Percentiles rank a stretch among this genome's conserved stretches.
Conservation (phyloP, 257 asterid genomes). For the Henckelia pumila region DNA sequence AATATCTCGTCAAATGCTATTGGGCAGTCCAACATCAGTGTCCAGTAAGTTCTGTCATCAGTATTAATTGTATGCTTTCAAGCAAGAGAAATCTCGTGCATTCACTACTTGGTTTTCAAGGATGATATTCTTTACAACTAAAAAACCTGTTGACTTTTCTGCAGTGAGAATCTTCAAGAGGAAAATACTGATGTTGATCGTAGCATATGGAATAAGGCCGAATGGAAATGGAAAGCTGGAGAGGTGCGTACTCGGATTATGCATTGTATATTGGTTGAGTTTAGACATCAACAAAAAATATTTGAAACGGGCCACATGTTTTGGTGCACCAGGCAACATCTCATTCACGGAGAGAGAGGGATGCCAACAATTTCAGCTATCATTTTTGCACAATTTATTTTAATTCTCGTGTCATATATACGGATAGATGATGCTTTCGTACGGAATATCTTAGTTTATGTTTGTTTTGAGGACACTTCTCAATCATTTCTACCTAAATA, state of each 20-base stretch:
- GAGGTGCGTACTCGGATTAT: constrained; percentile 47
- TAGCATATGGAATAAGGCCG: constrained; percentile 58
- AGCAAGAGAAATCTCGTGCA: not conserved
- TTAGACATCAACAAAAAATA: no score
- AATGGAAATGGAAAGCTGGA: constrained; percentile 73
- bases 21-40: constrained; percentile 27
- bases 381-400: not conserved
- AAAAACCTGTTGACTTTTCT: not conserved
- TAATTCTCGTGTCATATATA: not conserved
- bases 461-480: no score
- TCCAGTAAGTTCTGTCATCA: constrained; percentile 38
- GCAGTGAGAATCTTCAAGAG: constrained; percentile 41
- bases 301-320: no score
- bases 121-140: not conserved
- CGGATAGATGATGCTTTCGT: not conserved
- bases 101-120: not conserved
- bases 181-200: constrained; percentile 38
- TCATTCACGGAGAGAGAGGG: not conserved
- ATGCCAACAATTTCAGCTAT: not conserved
- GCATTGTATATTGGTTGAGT: not conserved
- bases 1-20: constrained; percentile 21
- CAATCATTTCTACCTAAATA: no score
- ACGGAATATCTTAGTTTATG: not conserved
- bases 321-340: no score
- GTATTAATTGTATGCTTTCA: not conserved